Percentiles rank a stretch among this genome's conserved stretches.
phyloP scores from a whole-genome alignment of 2,329 filamentous ascomycete species.

The Exophiala spinifera region DNA sequence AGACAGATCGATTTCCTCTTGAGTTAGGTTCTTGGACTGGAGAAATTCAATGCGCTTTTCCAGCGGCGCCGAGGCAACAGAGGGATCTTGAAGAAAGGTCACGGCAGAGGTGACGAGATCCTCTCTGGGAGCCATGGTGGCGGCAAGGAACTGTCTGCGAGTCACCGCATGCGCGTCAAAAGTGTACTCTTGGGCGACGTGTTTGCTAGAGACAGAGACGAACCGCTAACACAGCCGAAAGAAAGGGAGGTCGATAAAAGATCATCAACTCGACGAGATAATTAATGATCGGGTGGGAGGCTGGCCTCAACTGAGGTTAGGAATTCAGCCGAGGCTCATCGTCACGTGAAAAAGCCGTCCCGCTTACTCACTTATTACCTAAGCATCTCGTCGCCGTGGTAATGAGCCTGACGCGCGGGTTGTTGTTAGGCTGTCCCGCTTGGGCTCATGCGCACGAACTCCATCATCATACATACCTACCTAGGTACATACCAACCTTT shows the following conservation, averaged over 20 bases:
- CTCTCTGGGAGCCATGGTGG: constrained; percentile 79
- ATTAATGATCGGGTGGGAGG: neutral
- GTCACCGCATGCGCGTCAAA: neutral
- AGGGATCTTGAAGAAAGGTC: constrained; percentile 88
- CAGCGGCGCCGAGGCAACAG: constrained; percentile 80
- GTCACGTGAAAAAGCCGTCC: neutral
- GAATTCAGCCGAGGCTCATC: neutral
- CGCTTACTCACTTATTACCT: neutral
- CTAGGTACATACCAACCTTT: too few species aligned
- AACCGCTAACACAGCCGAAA: neutral
- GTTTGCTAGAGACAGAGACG: neutral
- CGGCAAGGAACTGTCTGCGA: neutral
- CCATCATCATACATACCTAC: neutral
- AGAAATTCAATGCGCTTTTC: constrained; percentile 92
- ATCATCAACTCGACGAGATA: neutral
- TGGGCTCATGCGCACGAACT: neutral
- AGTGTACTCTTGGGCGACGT: neutral
- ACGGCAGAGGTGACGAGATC: constrained; percentile 80
- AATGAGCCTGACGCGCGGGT: neutral
- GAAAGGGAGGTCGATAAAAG: neutral
- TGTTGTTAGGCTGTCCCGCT: neutral
- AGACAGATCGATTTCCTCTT: constrained; percentile 87
- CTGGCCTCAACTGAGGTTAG: neutral
- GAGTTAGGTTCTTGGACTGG: constrained; percentile 93
- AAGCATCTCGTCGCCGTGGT: constrained; percentile 1